These are phyloP conservation scores for Scleromitrula shiraiana DNA, from an alignment of 2,329 filamentous ascomycete genomes.

Conservation along the genomic window DNA sequence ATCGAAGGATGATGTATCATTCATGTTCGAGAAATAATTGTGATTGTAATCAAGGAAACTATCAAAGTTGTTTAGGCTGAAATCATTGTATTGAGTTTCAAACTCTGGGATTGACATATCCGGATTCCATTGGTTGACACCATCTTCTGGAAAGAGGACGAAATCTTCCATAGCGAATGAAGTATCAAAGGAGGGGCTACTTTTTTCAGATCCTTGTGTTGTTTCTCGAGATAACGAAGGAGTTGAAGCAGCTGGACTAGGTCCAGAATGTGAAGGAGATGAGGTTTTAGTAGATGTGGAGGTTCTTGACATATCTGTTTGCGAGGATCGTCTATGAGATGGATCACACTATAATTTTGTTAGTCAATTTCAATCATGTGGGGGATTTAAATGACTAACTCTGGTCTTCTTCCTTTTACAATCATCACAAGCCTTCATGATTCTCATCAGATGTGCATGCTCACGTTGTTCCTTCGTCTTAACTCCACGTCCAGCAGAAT, in stretches of 20 bases:
- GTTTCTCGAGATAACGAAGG: conserved; percentile 12
- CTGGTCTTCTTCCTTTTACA: conserved; percentile 57
- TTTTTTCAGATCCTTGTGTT: conserved; percentile 13
- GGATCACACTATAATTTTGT: conserved; percentile 24
- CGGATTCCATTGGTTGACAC: conserved; percentile 17
- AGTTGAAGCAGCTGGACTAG: conserved; percentile 12
- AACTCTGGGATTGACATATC: conserved; percentile 14
- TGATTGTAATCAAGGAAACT: conserved; percentile 10
- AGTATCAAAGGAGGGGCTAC: conserved; percentile 9
- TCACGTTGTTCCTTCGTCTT: conserved; percentile 63
- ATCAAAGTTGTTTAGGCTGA: conserved; percentile 23
- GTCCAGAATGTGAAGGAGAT: conserved; percentile 11
- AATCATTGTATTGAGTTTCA: conserved; percentile 16
- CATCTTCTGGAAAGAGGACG: conserved; percentile 25
- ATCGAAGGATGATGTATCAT: conserved; percentile 11
- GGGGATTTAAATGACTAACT: conserved; percentile 13
- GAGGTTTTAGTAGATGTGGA: conserved; percentile 18
- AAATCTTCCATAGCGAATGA: conserved; percentile 25
- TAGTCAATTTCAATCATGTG: conserved; percentile 1
- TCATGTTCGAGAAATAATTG: neutral
- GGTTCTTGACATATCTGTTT: conserved; percentile 20
- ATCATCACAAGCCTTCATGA: conserved; percentile 58
- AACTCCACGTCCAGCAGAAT: conserved; percentile 51
- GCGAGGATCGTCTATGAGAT: conserved; percentile 21
- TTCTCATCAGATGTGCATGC: conserved; percentile 58